phyloP scores from a whole-genome alignment of 2,329 filamentous ascomycete species.

The Aureobasidium sp. region DNA sequence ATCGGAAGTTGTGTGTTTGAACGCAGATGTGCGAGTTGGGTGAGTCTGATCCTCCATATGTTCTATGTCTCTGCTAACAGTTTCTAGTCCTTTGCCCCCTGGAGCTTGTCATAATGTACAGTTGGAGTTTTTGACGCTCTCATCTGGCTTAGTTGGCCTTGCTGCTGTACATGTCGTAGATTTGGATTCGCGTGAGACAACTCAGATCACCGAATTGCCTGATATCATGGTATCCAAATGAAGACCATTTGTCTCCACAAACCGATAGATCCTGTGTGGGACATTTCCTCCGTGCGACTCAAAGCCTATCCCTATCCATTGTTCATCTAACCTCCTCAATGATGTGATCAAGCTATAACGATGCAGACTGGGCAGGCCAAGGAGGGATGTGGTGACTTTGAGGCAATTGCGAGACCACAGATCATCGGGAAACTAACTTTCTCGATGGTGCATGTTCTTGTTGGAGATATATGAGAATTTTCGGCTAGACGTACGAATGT shows the following conservation, averaged over 20 bases:
- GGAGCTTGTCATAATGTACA: conserved; percentile 65
- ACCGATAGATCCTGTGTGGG: neutral
- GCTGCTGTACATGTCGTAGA: conserved; percentile 67
- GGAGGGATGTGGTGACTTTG: no score
- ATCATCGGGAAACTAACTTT: no score
- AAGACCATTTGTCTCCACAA: neutral
- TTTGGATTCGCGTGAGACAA: conserved; percentile 40
- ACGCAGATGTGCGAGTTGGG: conserved; percentile 64
- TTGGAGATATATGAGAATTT: no score
- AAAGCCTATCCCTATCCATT: neutral
- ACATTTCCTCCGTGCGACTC: neutral
- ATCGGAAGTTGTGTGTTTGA: conserved; percentile 62
- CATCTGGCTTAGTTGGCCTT: conserved; percentile 54
- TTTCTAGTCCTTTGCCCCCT: conserved; percentile 52
- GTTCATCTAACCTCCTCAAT: no score
- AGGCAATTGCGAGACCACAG: no score
- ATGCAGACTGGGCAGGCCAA: no score
- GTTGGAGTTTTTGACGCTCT: conserved; percentile 60
- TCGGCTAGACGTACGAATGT: no score
- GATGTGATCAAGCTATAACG: no score
- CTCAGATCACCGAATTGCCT: conserved; percentile 9
- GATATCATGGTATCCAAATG: neutral
- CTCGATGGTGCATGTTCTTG: no score
- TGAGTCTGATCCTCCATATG: conserved; percentile 25
- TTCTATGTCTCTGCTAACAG: neutral